A percentile compares a stretch with the other conserved stretches of the same genome.
Evolutionary conservation across 805 yeast species (phyloP).

Genomic region (Danielia oregonensis): DNA sequence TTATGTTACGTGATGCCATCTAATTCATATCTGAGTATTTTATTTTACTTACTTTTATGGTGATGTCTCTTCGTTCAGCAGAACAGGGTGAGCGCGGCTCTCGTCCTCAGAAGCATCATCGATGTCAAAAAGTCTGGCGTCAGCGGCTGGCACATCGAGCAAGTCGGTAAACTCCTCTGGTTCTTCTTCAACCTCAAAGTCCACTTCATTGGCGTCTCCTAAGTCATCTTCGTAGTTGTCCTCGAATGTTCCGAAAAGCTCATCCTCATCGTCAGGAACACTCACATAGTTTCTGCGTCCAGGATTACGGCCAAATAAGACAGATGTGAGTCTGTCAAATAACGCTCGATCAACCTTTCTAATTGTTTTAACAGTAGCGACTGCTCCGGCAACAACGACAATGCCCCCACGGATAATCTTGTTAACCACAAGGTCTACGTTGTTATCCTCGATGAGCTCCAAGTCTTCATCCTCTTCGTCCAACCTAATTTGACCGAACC

Average conservation of each 20-base stretch:
- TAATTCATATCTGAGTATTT: too few species aligned
- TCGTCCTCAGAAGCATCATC: constrained; percentile 25
- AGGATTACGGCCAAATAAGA: constrained; percentile 33
- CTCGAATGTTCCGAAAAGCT: constrained; percentile 38
- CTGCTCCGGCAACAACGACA: constrained; percentile 36
- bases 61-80: neutral
- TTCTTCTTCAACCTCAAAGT: constrained; percentile 20
- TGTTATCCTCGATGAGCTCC: constrained; percentile 59
- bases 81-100: constrained; percentile 3
- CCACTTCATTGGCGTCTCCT: constrained; percentile 26
- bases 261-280: constrained; percentile 41
- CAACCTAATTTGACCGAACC: constrained; percentile 82
- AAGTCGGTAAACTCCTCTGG: constrained; percentile 16
- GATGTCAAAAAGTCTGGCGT: constrained; percentile 28
- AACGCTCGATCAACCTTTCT: constrained; percentile 31
- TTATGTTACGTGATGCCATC: too few species aligned
- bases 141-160: constrained; percentile 15
- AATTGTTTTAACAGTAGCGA: constrained; percentile 32
- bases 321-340: constrained; percentile 27
- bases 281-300: constrained; percentile 39
- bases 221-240: constrained; percentile 39
- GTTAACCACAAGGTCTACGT: constrained; percentile 57
- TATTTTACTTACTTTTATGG: neutral
- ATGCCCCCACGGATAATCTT: constrained; percentile 57
- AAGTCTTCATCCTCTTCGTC: constrained; percentile 57